Conservation (phyloP, 148 eudicot species). For the Heliamphora exappendiculata region DNA sequence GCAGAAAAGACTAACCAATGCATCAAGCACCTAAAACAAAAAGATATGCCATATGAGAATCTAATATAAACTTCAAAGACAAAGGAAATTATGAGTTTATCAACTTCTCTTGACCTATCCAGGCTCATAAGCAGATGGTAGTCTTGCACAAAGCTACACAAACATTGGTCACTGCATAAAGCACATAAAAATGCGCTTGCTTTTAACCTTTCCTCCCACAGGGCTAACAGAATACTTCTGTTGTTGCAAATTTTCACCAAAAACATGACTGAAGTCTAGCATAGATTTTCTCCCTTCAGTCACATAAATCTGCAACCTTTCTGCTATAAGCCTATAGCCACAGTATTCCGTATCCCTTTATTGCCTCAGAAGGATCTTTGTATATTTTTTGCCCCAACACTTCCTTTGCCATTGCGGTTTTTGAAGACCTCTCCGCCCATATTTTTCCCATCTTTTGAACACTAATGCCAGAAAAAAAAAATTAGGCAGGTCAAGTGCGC, state of each 20-base stretch:
- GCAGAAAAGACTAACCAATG: constrained; percentile 84
- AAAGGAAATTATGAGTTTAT: not conserved
- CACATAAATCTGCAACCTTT: not conserved
- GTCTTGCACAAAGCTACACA: not conserved
- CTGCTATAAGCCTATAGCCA: constrained; percentile 5
- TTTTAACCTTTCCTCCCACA: not conserved
- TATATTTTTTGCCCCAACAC: not conserved
- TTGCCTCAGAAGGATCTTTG: not conserved
- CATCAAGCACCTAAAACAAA: constrained; percentile 78
- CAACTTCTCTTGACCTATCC: not conserved
- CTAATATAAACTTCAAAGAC: not conserved
- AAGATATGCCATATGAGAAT: constrained; percentile 9
- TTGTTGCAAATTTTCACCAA: not conserved
- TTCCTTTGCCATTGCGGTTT: not conserved
- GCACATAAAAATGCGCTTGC: not conserved
- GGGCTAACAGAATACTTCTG: not conserved
- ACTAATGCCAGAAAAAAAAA: not conserved
- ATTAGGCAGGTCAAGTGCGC: not conserved
- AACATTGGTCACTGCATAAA: not conserved
- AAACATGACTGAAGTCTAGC: not conserved
- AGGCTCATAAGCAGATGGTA: not conserved
- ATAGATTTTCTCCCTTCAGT: not conserved
- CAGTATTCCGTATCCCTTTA: not conserved
- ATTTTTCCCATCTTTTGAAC: not conserved
- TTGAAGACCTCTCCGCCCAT: not conserved